These are phyloP conservation scores for Psilocybe tampanensis DNA, from an alignment of 768 basidiomycete species.

Conservation along the genomic window DNA sequence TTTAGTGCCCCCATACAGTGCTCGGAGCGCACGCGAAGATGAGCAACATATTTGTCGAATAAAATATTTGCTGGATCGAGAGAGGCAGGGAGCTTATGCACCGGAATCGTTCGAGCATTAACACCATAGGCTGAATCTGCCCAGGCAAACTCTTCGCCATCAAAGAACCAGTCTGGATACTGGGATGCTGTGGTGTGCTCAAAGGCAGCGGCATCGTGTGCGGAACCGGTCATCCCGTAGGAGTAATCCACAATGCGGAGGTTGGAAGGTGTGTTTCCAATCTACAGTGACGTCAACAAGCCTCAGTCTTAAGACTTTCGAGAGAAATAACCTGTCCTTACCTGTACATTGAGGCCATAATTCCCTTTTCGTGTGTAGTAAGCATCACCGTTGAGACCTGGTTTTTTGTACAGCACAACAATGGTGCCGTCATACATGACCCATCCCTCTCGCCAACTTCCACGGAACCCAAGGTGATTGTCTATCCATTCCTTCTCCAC, in stretches of 20 bases:
- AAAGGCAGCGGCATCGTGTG: constrained; percentile 37
- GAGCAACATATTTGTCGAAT: constrained; percentile 30
- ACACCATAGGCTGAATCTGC: constrained; percentile 22
- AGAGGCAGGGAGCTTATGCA: constrained; percentile 33
- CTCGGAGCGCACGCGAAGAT: constrained; percentile 34
- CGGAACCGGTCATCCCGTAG: constrained; percentile 34
- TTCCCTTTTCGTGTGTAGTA: constrained; percentile 37
- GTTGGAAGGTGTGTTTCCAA: constrained; percentile 34
- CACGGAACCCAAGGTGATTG: constrained; percentile 28
- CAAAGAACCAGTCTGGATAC: constrained; percentile 25
- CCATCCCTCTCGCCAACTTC: constrained; percentile 36
- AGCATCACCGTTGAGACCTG: constrained; percentile 31
- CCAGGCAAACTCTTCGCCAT: constrained; percentile 30
- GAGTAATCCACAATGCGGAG: constrained; percentile 33
- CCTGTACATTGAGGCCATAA: constrained; percentile 40
- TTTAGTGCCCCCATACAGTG: constrained; percentile 40
- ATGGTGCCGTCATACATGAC: constrained; percentile 39
- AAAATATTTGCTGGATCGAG: constrained; percentile 23
- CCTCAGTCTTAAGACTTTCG: no score
- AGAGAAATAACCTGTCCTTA: constrained; percentile 7
- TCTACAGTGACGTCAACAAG: constrained; percentile 21
- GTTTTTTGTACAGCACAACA: constrained; percentile 28
- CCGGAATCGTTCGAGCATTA: constrained; percentile 10
- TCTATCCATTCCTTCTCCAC: constrained; percentile 38
- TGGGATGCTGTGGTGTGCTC: constrained; percentile 28